A percentile compares a stretch with the other conserved stretches of the same genome.
phyloP scores from a whole-genome alignment of 495 filamentous ascomycete genomes.

The Xylaria nigripes region DNA sequence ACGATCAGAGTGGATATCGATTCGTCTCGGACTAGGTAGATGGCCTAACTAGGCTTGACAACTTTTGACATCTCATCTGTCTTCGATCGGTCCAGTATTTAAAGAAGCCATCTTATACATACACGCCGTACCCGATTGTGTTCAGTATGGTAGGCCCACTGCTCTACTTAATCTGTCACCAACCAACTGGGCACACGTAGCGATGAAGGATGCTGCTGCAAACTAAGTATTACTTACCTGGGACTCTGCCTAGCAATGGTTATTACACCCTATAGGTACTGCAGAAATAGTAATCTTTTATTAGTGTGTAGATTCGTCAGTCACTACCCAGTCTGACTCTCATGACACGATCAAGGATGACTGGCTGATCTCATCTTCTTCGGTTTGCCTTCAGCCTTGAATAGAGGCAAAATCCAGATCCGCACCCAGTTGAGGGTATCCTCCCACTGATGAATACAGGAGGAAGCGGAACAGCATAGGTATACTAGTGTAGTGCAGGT shows the following conservation, averaged over 20 bases:
- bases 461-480: too few species aligned
- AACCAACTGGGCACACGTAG: not conserved
- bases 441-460: too few species aligned
- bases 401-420: too few species aligned
- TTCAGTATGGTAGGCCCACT: not conserved
- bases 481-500: too few species aligned
- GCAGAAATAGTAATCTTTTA: too few species aligned
- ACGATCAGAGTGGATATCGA: not conserved
- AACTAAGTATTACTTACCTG: not conserved
- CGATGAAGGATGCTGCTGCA: not conserved
- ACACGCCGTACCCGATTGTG: not conserved
- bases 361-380: not conserved
- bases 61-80: not conserved
- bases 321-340: too few species aligned
- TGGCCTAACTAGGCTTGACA: not conserved
- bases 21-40: not conserved
- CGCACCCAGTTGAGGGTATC: not conserved
- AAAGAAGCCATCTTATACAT: not conserved
- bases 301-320: too few species aligned
- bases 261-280: not conserved
- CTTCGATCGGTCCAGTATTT: not conserved
- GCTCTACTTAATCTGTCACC: not conserved
- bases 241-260: not conserved
- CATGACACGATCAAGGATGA: too few species aligned
- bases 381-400: not conserved